phyloP scores from a whole-genome alignment of 2,329 filamentous ascomycete genomes.

The Aspergillus sp. region DNA sequence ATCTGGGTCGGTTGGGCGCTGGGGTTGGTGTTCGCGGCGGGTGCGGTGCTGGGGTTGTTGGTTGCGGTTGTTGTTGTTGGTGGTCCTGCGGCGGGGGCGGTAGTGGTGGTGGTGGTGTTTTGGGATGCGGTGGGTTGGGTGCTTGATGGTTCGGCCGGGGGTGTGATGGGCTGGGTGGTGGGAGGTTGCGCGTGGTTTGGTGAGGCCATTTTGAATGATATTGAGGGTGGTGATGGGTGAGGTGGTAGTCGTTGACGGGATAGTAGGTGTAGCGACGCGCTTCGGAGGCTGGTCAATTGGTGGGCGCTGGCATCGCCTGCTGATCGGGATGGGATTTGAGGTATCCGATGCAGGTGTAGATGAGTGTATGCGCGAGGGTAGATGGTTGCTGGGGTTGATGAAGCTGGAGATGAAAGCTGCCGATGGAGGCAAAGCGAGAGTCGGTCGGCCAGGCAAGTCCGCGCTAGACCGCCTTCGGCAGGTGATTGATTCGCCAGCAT shows the following conservation, averaged over 20 bases:
- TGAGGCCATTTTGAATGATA: conserved; percentile 34
- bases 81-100: conserved; percentile 19
- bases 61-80: conserved; percentile 26
- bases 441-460: neutral
- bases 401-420: conserved; percentile 1
- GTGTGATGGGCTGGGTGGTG: conserved; percentile 41
- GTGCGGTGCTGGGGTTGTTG: conserved; percentile 19
- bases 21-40: conserved; percentile 19
- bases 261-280: neutral
- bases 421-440: neutral
- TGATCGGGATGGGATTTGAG: too few relatives aligned
- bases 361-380: neutral
- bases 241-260: neutral
- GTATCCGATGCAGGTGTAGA: neutral
- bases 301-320: neutral
- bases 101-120: conserved; percentile 20
- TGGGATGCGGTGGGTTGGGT: neutral
- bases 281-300: neutral
- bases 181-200: conserved; percentile 34
- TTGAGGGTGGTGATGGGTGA: neutral
- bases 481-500: neutral
- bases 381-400: neutral
- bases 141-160: conserved; percentile 43
- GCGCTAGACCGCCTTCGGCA: neutral
- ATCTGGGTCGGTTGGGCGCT: conserved; percentile 37